Percentiles rank a stretch among this genome's conserved stretches.
phyloP scores from a whole-genome alignment of 2,329 filamentous ascomycete genomes.

The Fusarium pseudograminearum region DNA sequence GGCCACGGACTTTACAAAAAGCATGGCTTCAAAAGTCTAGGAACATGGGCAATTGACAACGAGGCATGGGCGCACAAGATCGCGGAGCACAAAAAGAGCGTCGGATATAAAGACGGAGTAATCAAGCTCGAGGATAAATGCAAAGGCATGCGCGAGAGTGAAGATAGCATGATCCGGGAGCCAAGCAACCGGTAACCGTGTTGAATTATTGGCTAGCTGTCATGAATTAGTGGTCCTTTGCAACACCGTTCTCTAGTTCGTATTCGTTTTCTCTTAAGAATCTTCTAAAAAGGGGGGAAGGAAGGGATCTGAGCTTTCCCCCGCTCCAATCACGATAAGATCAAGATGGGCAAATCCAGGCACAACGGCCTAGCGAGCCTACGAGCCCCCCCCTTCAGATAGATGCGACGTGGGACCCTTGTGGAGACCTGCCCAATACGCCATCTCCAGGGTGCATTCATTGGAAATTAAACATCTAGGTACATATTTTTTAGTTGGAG shows the following conservation, averaged over 20 bases:
- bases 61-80: slow-evolving; percentile 38
- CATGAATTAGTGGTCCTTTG: neutral
- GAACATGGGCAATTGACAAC: slow-evolving; percentile 38
- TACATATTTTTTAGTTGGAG: slow-evolving; percentile 3
- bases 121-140: slow-evolving; percentile 19
- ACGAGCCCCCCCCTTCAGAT: neutral
- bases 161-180: slow-evolving; percentile 44
- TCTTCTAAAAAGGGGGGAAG: neutral
- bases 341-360: slow-evolving; percentile 42
- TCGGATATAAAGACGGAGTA: slow-evolving; percentile 29
- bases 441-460: slow-evolving; percentile 1
- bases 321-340: slow-evolving; percentile 44
- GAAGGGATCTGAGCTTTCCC: slow-evolving; percentile 10
- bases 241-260: slow-evolving; percentile 36
- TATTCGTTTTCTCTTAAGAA: slow-evolving; percentile 36
- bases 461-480: slow-evolving; percentile 25
- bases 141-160: slow-evolving; percentile 34
- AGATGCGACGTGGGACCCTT: slow-evolving; percentile 31
- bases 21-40: slow-evolving; percentile 34
- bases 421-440: slow-evolving; percentile 9
- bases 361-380: slow-evolving; percentile 29
- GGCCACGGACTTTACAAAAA: slow-evolving; percentile 33
- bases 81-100: slow-evolving; percentile 9
- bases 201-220: slow-evolving; percentile 17
- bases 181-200: slow-evolving; percentile 21